Percentiles rank a stretch among this genome's conserved stretches.
phyloP scores from a whole-genome alignment of 2,329 filamentous ascomycete species.

The Fusarium chlamydosporum region DNA sequence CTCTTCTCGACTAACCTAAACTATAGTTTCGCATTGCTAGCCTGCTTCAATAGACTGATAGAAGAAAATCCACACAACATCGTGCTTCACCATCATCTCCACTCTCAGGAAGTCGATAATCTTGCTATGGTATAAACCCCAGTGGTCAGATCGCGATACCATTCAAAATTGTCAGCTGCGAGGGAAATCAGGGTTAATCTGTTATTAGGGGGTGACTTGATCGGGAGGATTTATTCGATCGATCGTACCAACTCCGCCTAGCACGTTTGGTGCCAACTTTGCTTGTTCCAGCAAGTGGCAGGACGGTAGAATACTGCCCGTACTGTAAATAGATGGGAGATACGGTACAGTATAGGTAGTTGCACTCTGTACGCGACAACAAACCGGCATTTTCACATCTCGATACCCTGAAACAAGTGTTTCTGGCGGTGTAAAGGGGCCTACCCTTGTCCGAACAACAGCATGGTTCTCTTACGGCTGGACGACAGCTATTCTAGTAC shows the following conservation, averaged over 20 bases:
- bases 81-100: not conserved
- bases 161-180: not conserved
- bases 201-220: not conserved
- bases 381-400: slow-evolving; percentile 26
- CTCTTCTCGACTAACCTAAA: slow-evolving; percentile 6
- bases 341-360: not conserved
- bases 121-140: not conserved
- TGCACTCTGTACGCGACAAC: not conserved
- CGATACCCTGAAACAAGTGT: slow-evolving; percentile 43
- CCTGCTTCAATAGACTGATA: not conserved
- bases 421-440: slow-evolving; percentile 37
- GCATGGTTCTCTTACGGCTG: slow-evolving; percentile 8
- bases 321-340: too few relatives aligned
- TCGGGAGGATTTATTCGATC: slow-evolving; percentile 3
- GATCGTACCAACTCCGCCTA: not conserved
- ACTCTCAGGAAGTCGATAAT: not conserved
- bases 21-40: not conserved
- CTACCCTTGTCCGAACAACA: slow-evolving; percentile 30
- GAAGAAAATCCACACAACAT: not conserved
- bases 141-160: not conserved
- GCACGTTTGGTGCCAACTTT: slow-evolving; percentile 7
- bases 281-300: slow-evolving; percentile 4
- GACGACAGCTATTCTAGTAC: not conserved
- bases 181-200: not conserved
- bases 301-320: not conserved